phyloP scores from a whole-genome alignment of 768 basidiomycete genomes.

The Boletus barrowsii region DNA sequence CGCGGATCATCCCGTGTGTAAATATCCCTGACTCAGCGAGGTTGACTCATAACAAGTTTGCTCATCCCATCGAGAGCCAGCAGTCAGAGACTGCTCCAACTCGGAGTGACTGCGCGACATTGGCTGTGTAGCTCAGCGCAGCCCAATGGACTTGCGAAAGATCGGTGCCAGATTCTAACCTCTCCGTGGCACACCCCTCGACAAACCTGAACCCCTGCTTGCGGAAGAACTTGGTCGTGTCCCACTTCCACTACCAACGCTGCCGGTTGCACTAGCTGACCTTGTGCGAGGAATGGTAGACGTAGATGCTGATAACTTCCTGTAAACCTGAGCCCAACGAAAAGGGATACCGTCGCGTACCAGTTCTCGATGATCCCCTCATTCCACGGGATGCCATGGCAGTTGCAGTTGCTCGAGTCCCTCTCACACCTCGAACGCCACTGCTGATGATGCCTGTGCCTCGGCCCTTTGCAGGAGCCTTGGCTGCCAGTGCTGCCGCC shows the following conservation, averaged over 20 bases:
- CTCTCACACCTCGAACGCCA: slow-evolving; percentile 67
- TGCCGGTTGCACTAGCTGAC: slow-evolving; percentile 28
- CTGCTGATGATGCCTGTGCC: slow-evolving; percentile 48
- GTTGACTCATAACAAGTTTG: no score
- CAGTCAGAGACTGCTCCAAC: neutral
- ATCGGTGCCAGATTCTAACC: slow-evolving; percentile 8
- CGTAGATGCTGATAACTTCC: slow-evolving; percentile 6
- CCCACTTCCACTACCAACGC: slow-evolving; percentile 17
- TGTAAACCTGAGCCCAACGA: slow-evolving; percentile 4
- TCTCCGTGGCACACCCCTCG: slow-evolving; percentile 25
- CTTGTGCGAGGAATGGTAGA: slow-evolving; percentile 21
- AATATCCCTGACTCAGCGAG: no score
- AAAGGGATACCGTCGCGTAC: slow-evolving; percentile 25
- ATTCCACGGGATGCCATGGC: slow-evolving; percentile 42
- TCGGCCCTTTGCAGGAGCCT: slow-evolving; percentile 35
- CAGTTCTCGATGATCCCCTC: slow-evolving; percentile 38
- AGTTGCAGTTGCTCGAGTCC: slow-evolving; percentile 61
- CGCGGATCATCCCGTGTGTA: neutral
- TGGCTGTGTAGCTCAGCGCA: neutral
- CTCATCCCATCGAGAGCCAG: neutral
- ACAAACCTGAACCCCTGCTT: slow-evolving; percentile 24
- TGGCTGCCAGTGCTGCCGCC: slow-evolving; percentile 33
- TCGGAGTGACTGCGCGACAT: neutral
- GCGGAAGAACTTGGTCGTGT: slow-evolving; percentile 22
- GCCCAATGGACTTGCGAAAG: neutral